Conservation (phyloP, 2,329 filamentous ascomycete species). For the Ascosphaera pollenicola region DNA sequence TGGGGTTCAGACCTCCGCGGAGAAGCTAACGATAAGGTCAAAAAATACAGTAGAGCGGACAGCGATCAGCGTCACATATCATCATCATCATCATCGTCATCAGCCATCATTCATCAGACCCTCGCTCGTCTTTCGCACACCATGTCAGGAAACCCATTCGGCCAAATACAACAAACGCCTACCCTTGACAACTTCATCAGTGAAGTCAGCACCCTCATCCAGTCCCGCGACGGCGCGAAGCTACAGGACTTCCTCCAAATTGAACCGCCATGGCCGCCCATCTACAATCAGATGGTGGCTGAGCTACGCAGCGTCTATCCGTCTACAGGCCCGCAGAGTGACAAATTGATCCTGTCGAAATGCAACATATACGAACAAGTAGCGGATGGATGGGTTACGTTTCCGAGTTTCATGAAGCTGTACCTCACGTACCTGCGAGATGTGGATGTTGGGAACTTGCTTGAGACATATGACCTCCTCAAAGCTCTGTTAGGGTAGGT, state of each 20-base stretch:
- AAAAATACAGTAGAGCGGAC: no score
- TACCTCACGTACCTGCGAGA: slow-evolving; percentile 68
- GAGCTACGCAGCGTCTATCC: slow-evolving; percentile 43
- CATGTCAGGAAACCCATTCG: no score
- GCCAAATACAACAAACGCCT: slow-evolving; percentile 24
- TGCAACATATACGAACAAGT: slow-evolving; percentile 31
- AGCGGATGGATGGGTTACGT: slow-evolving; percentile 53
- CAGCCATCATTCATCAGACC: no score
- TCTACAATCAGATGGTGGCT: slow-evolving; percentile 43
- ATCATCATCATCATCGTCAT: no score
- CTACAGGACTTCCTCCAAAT: slow-evolving; percentile 52
- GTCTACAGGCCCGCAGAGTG: slow-evolving; percentile 19
- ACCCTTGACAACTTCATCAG: slow-evolving; percentile 46
- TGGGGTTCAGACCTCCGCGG: no score
- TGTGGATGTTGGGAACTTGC: slow-evolving; percentile 51
- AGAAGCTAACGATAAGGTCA: no score
- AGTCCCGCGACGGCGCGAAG: slow-evolving; percentile 37
- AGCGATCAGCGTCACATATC: no score
- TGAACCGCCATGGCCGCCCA: slow-evolving; percentile 44
- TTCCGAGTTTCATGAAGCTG: slow-evolving; percentile 57
- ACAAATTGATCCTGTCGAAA: slow-evolving; percentile 33
- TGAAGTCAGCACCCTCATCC: slow-evolving; percentile 39
- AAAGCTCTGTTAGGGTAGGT: slow-evolving; percentile 53
- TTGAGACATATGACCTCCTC: slow-evolving; percentile 53
- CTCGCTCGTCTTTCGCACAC: no score